Conservation (phyloP, 768 basidiomycete species). For the Mrakia hoshinonis region DNA sequence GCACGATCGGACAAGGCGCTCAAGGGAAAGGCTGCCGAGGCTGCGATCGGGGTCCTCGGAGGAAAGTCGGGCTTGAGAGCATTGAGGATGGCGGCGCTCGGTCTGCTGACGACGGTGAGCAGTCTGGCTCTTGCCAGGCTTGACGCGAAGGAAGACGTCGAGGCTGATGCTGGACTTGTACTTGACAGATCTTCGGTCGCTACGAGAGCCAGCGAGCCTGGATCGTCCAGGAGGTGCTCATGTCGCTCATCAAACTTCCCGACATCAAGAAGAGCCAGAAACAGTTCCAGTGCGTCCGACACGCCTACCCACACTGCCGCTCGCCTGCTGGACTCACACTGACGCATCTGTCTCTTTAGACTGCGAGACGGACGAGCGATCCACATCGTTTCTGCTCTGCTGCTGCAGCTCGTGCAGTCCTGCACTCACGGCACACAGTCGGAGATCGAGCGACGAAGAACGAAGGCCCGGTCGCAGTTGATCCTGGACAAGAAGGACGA, state of each 20-base stretch:
- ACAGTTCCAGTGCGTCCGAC: constrained; percentile 62
- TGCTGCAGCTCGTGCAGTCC: constrained; percentile 93
- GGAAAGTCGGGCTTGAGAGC: constrained; percentile 21
- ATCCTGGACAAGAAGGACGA: constrained; percentile 32
- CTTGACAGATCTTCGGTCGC: constrained; percentile 71
- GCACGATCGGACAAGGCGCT: constrained; percentile 42
- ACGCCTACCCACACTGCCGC: not conserved
- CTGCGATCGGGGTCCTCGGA: not conserved
- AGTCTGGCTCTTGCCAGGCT: no score
- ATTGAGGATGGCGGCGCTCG: constrained; percentile 23
- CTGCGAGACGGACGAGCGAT: constrained; percentile 84
- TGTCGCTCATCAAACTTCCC: constrained; percentile 78
- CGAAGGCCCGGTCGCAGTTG: not conserved
- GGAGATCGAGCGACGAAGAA: constrained; percentile 2
- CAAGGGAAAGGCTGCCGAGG: constrained; percentile 44
- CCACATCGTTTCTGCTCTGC: constrained; percentile 81
- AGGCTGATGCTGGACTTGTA: not conserved
- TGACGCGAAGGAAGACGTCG: not conserved
- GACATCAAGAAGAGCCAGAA: constrained; percentile 83
- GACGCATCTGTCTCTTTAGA: constrained; percentile 43
- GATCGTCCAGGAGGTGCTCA: constrained; percentile 96
- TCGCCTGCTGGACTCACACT: not conserved
- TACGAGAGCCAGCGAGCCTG: constrained; percentile 84
- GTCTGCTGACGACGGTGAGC: constrained; percentile 19
- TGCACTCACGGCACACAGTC: constrained; percentile 69